phyloP scores from a whole-genome alignment of 306 rosid species.

The Delonix regia region DNA sequence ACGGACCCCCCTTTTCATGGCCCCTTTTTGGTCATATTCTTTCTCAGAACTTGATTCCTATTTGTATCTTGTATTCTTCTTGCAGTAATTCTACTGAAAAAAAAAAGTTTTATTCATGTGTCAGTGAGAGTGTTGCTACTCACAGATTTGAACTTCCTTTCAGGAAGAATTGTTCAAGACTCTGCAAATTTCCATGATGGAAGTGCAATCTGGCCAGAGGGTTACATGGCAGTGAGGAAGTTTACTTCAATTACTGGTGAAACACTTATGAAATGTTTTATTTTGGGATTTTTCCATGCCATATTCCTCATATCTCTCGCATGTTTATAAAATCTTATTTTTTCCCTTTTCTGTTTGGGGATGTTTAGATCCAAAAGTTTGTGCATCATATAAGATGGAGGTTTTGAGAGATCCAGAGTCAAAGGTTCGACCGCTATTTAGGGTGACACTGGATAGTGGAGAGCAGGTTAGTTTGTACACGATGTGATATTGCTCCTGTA shows the following conservation, averaged over 20 bases:
- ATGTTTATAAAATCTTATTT: constrained; percentile 11
- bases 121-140: constrained; percentile 20
- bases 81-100: not conserved
- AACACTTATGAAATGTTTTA: not conserved
- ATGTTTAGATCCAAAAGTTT: constrained; percentile 61
- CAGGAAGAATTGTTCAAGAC: constrained; percentile 84
- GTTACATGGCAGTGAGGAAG: constrained; percentile 86
- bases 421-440: constrained; percentile 78
- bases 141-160: constrained; percentile 24
- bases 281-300: constrained; percentile 22
- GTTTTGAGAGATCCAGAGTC: constrained; percentile 86
- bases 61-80: constrained; percentile 19
- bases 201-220: constrained; percentile 85
- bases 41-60: not conserved
- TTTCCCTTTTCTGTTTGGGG: constrained; percentile 18
- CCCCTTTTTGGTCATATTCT: not conserved
- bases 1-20: not conserved
- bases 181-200: constrained; percentile 71
- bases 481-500: constrained; percentile 2
- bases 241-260: constrained; percentile 85
- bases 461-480: constrained; percentile 75
- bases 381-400: constrained; percentile 82
- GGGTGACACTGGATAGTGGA: constrained; percentile 79
- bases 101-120: not conserved
- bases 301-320: constrained; percentile 20